Evolutionary conservation across 2,329 filamentous ascomycete genomes (phyloP).

Genomic region (Scopulariopsis brevicaulis): DNA sequence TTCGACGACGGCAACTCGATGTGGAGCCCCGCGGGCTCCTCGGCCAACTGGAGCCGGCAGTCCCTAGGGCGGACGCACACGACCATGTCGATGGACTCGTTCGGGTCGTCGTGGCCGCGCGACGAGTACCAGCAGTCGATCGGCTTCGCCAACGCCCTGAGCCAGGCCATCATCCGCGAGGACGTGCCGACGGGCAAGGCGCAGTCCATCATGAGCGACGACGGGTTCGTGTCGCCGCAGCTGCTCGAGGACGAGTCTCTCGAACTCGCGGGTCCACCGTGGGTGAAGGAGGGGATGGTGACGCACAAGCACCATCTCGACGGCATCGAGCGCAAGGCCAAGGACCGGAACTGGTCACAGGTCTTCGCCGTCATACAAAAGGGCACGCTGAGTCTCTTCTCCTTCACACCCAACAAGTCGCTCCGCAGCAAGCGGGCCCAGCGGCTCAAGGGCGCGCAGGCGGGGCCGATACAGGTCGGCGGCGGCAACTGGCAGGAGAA

Average conservation of each 20-base stretch:
- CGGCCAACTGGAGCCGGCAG: slow-evolving; percentile 93
- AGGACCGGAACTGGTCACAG: slow-evolving; percentile 88
- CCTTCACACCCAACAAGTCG: slow-evolving; percentile 76
- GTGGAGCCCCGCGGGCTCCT: slow-evolving; percentile 75
- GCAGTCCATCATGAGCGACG: slow-evolving; percentile 46
- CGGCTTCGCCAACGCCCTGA: slow-evolving; percentile 92
- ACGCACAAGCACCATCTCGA: slow-evolving; percentile 96
- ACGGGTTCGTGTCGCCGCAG: slow-evolving; percentile 43
- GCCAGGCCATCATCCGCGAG: slow-evolving; percentile 90
- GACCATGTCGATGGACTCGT: slow-evolving; percentile 85
- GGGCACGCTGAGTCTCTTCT: slow-evolving; percentile 87
- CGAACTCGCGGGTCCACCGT: slow-evolving; percentile 86
- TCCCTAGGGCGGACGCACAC: slow-evolving; percentile 85
- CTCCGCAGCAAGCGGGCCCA: slow-evolving; percentile 42
- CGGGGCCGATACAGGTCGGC: slow-evolving; percentile 58
- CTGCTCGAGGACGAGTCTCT: slow-evolving; percentile 87
- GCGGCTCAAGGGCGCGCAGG: slow-evolving; percentile 35
- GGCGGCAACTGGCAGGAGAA: slow-evolving; percentile 98
- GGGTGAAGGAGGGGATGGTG: slow-evolving; percentile 93
- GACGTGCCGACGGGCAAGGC: slow-evolving; percentile 36
- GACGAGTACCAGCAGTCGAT: slow-evolving; percentile 92
- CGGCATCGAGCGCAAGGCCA: slow-evolving; percentile 79
- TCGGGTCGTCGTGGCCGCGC: slow-evolving; percentile 63
- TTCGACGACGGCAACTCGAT: slow-evolving; percentile 83
- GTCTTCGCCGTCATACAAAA: slow-evolving; percentile 95